A percentile compares a stretch with the other conserved stretches of the same genome.
Conservation (phyloP, 225 moss, liverwort and hornwort genomes). For the Climacium dendroides region DNA sequence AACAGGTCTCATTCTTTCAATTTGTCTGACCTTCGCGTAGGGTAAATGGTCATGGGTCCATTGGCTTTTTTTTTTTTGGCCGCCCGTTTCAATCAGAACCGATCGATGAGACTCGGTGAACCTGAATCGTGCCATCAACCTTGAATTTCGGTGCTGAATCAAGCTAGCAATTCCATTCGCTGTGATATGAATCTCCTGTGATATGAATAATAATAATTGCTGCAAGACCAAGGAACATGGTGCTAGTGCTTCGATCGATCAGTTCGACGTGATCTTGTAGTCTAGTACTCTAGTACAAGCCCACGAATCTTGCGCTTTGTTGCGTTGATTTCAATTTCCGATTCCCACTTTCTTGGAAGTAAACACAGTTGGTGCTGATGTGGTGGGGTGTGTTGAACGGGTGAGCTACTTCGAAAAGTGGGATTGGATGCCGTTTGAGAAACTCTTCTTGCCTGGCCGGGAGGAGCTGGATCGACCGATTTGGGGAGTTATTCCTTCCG, state of each 20-base stretch:
- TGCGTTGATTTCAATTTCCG: background rate
- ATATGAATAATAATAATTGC: background rate
- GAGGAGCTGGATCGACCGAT: background rate
- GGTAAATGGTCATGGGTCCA: background rate
- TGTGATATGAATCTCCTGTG: no score
- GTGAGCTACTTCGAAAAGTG: background rate
- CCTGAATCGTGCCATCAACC: background rate
- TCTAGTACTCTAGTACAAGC: background rate
- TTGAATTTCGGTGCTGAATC: background rate
- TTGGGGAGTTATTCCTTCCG: background rate
- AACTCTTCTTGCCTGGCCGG: background rate
- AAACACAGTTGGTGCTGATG: background rate
- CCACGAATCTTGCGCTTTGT: background rate
- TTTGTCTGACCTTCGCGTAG: no score
- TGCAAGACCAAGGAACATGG: background rate
- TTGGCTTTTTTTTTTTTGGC: background rate
- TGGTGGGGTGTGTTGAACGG: background rate
- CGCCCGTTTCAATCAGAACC: background rate
- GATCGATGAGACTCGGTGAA: background rate
- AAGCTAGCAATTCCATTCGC: background rate
- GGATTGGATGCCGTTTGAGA: background rate
- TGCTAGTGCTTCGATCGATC: background rate
- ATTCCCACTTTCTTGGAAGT: constrained; percentile 8
- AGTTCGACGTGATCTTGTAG: background rate
- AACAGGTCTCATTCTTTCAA: no score